phyloP scores from a whole-genome alignment of 2,329 filamentous ascomycete genomes.

The Trichoderma pleuroti region DNA sequence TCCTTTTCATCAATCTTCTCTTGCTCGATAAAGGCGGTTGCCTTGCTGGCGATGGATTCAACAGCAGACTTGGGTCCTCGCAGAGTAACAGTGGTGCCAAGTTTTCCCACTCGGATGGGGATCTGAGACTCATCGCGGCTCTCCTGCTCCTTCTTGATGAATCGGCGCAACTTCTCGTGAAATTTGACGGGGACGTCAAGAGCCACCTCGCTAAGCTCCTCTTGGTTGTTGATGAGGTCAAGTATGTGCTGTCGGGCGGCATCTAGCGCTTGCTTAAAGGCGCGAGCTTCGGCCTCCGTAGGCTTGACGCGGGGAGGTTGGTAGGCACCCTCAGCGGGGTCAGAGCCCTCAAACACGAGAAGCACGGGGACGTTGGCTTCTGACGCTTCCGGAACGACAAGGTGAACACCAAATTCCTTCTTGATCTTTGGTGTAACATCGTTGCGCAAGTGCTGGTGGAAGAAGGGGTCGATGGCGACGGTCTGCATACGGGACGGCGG shows the following conservation, averaged over 20 bases:
- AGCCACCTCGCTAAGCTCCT: constrained; percentile 46
- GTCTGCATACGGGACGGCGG: constrained; percentile 68
- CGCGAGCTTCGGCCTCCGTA: constrained; percentile 45
- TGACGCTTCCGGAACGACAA: constrained; percentile 64
- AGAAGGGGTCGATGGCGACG: constrained; percentile 72
- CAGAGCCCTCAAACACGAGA: constrained; percentile 70
- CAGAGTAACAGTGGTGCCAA: constrained; percentile 63
- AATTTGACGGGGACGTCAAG: constrained; percentile 61
- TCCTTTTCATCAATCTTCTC: constrained; percentile 93
- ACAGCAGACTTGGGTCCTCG: constrained; percentile 74
- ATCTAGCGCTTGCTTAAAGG: constrained; percentile 53
- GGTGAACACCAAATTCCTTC: constrained; percentile 66
- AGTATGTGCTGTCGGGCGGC: constrained; percentile 57
- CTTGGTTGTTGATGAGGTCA: constrained; percentile 57
- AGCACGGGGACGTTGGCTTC: constrained; percentile 62
- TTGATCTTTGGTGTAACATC: constrained; percentile 62
- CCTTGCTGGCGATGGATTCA: constrained; percentile 67
- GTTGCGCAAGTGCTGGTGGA: constrained; percentile 67
- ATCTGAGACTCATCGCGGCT: constrained; percentile 55
- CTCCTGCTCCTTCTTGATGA: constrained; percentile 63
- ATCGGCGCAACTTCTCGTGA: constrained; percentile 60
- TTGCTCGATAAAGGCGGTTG: constrained; percentile 75
- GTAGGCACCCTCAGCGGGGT: constrained; percentile 45
- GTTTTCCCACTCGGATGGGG: constrained; percentile 56
- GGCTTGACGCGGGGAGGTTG: constrained; percentile 54